Base-by-base conservation (phyloP, 106 monocot species). In the Cymbidium sinense region DNA sequence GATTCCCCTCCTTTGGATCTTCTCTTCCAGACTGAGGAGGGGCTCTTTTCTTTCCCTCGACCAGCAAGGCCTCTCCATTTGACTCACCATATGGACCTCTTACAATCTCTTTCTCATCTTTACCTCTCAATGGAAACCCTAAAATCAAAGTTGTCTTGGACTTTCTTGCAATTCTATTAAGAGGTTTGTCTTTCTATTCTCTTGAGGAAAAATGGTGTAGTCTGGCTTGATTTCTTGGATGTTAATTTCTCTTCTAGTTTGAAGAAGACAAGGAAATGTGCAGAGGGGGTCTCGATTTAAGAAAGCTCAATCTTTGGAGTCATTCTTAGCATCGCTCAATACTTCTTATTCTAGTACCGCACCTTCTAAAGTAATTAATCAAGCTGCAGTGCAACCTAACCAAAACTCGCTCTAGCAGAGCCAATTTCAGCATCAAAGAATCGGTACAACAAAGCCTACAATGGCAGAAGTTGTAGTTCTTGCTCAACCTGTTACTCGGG, bases 251-350 rank as follows among this genome's bases (percentile, higher is more conserved):
- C 31, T 29, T 25, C 9, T 36, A 9, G 15, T 13, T 77, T 34
- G n/a, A 70, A 51, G 76, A 73, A 58, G 36, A 18, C 25, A 74
- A 75, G 62, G 82, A 77, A 62, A 99, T 99, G 99, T 91, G 95
- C 76, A 84, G 90, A 78, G 95, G 96, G 7, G 91, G 98, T 17
- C 89, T 99, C 19, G 95, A 82, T 99, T 99, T 73, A 99, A 92
- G 79, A 99, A 99, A 70, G 99, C 99, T 4, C 92, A 99, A 65
- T 82, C 99, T 27, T 64, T 88, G 50, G 95, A 99, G 74, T 95
- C 99, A 12, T 99, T 99, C 77, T 85, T 93, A 0, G 92, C 91
- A 20, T 54, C 83, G 51, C 39, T 70, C 25, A 95, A 85, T 79
- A 79, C 90, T 25, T 21, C 79, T 44, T 20, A 86, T 15, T 87